phyloP scores from a whole-genome alignment of 768 basidiomycete species.

The Leccinum fibrillosum region DNA sequence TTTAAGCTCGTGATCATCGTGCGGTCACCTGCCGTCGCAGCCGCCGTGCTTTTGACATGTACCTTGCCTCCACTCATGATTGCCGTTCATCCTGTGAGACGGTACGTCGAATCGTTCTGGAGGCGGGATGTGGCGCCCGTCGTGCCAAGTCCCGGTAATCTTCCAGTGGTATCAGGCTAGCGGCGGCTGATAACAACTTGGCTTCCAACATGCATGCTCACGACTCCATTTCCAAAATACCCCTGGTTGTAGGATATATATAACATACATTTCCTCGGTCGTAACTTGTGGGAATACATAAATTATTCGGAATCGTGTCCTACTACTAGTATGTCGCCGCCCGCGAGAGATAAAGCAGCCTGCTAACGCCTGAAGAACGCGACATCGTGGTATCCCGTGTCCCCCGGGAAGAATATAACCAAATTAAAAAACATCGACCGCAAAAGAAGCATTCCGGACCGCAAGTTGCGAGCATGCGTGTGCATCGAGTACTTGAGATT shows the following conservation, averaged over 20 bases:
- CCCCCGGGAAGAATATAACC: no score
- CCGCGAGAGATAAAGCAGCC: no score
- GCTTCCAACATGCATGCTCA: neutral
- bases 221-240: neutral
- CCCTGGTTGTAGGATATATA: neutral
- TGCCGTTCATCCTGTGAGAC: conserved; percentile 4
- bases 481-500: no score
- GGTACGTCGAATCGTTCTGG: conserved; percentile 4
- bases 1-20: conserved; percentile 17
- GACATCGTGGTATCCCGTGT: no score
- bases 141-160: neutral
- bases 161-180: neutral
- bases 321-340: no score
- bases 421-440: no score
- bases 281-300: neutral
- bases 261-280: neutral
- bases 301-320: no score
- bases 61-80: conserved; percentile 17
- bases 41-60: conserved; percentile 21
- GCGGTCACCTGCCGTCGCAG: conserved; percentile 19
- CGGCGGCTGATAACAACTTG: neutral
- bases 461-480: no score
- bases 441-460: no score
- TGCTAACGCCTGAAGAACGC: no score
- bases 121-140: neutral